Conservation (phyloP, 768 basidiomycete genomes). For the Amanita muscaria region DNA sequence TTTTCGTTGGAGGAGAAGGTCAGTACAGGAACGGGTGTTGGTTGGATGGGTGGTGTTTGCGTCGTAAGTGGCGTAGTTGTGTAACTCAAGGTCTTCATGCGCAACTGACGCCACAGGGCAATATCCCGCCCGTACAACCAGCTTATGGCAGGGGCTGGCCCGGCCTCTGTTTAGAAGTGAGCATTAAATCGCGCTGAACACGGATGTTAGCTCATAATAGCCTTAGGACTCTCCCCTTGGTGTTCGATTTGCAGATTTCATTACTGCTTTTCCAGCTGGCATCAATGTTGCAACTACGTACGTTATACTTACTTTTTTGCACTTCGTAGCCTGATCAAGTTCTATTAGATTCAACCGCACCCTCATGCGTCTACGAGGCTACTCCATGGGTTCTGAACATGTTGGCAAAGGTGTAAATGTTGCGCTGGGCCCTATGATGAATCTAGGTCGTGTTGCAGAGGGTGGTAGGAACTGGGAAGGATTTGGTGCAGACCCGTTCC, state of each 20-base stretch:
- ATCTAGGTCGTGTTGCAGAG: slow-evolving; percentile 68
- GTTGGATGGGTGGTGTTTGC: not conserved
- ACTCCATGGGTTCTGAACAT: slow-evolving; percentile 78
- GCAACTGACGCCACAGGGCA: slow-evolving; percentile 30
- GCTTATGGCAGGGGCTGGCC: slow-evolving; percentile 42
- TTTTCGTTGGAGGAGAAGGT: slow-evolving; percentile 24
- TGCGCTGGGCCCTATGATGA: slow-evolving; percentile 79
- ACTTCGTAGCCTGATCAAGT: not conserved
- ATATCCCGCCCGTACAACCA: slow-evolving; percentile 43
- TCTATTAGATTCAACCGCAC: slow-evolving; percentile 58
- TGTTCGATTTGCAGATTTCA: slow-evolving; percentile 64
- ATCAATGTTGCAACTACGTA: slow-evolving; percentile 78
- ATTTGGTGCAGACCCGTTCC: slow-evolving; percentile 87
- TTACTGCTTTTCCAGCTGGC: slow-evolving; percentile 77
- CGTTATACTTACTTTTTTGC: slow-evolving; percentile 20
- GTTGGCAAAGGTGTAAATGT: slow-evolving; percentile 78
- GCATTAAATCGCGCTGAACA: slow-evolving; percentile 4
- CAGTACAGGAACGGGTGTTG: too few relatives aligned
- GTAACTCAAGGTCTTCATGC: not conserved
- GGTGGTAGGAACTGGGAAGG: slow-evolving; percentile 94
- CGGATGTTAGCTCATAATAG: not conserved
- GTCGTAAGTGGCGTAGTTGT: slow-evolving; percentile 36
- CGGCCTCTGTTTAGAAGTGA: slow-evolving; percentile 63
- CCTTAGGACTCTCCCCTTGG: slow-evolving; percentile 65
- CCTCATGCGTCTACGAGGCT: slow-evolving; percentile 67